A percentile compares a stretch with the other conserved stretches of the same genome.
Evolutionary conservation across 805 yeast genomes (phyloP).

Genomic region (Sporopachydermia lactativora): DNA sequence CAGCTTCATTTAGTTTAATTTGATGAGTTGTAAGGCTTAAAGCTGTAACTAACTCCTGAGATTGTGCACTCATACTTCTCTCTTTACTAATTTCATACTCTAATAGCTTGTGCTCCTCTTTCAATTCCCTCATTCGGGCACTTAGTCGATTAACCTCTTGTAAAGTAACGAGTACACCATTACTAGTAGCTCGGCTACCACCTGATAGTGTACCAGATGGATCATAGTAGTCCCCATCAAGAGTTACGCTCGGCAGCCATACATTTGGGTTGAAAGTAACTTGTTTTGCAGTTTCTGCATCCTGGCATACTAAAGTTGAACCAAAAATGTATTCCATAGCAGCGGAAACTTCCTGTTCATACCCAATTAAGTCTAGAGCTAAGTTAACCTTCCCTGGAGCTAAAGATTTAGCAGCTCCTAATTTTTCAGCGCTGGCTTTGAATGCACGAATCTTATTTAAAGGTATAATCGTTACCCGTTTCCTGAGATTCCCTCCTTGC

Average conservation of each 20-base stretch:
- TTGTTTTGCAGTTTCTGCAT: constrained; percentile 75
- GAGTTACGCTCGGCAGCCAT: constrained; percentile 69
- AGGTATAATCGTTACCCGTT: constrained; percentile 86
- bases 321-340: constrained; percentile 95
- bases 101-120: constrained; percentile 27
- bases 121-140: constrained; percentile 25
- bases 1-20: constrained; percentile 18
- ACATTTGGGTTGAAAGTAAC: constrained; percentile 82
- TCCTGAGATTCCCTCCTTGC: constrained; percentile 61
- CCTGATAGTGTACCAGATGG: constrained; percentile 95
- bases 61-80: constrained; percentile 29
- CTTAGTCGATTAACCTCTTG: constrained; percentile 44
- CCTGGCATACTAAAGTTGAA: constrained; percentile 71
- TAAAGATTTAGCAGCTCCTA: constrained; percentile 53
- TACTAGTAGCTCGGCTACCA: constrained; percentile 59
- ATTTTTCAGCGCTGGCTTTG: constrained; percentile 33
- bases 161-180: constrained; percentile 47
- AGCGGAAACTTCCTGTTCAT: constrained; percentile 47
- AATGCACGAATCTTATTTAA: constrained; percentile 68
- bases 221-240: constrained; percentile 89
- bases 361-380: constrained; percentile 74
- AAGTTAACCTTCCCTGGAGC: constrained; percentile 80
- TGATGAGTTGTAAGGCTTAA: constrained; percentile 45
- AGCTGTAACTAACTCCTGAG: constrained; percentile 44
- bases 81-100: constrained; percentile 28